phyloP scores from a whole-genome alignment of 352 stramenopile genomes.

The Aphanomyces cochlioides region DNA sequence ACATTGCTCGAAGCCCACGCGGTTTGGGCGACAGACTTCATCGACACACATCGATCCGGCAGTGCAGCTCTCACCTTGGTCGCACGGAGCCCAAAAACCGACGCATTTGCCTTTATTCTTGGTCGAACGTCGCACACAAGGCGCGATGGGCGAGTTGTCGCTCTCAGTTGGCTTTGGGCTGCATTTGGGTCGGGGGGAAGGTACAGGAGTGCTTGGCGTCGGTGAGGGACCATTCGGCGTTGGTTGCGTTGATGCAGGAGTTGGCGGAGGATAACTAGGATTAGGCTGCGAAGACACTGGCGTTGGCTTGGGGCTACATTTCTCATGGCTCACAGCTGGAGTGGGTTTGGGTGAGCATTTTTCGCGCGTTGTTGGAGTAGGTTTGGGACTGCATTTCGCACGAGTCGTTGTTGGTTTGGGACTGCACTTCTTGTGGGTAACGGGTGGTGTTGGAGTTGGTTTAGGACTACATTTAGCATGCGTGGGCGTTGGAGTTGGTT shows the following conservation, averaged over 20 bases:
- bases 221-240: conserved; percentile 1
- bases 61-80: conserved; percentile 1
- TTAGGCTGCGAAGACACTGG: too few species aligned
- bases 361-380: neutral
- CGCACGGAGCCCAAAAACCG: conserved; percentile 25
- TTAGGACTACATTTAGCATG: too few species aligned
- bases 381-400: neutral
- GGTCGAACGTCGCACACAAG: neutral
- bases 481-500: too few species aligned
- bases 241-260: too few species aligned
- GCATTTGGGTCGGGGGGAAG: too few species aligned
- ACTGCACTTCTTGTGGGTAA: neutral
- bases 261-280: neutral
- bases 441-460: neutral
- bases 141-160: too few species aligned
- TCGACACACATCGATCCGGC: conserved; percentile 12
- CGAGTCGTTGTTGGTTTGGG: neutral
- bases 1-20: conserved; percentile 27
- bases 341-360: neutral
- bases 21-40: conserved; percentile 13
- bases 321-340: neutral
- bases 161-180: too few species aligned
- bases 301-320: conserved; percentile 5
- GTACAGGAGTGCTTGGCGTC: neutral
- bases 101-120: conserved; percentile 1